These are phyloP conservation scores for Populus nigra DNA, from an alignment of 345 rosid species.

Conservation along the genomic window DNA sequence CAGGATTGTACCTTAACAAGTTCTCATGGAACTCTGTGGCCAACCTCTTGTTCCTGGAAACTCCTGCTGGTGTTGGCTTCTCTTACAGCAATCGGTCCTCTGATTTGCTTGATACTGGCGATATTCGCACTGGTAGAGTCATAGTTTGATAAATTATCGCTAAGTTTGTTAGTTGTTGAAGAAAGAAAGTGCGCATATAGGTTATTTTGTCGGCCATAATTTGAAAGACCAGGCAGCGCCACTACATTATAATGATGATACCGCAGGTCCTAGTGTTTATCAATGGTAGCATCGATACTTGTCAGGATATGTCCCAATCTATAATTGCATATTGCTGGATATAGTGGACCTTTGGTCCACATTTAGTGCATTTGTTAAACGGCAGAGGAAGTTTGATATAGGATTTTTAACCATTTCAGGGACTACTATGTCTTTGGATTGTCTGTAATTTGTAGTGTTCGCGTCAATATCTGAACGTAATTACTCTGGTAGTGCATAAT, in stretches of 20 bases:
- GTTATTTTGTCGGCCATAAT: constrained; percentile 5
- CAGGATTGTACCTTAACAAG: constrained; percentile 79
- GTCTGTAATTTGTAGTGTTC: background rate
- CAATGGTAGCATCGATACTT: background rate
- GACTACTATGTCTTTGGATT: background rate
- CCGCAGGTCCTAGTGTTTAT: constrained; percentile 7
- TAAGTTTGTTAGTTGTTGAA: background rate
- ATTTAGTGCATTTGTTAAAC: background rate
- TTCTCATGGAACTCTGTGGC: constrained; percentile 87
- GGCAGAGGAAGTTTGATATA: background rate
- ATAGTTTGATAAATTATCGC: background rate
- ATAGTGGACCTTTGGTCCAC: background rate
- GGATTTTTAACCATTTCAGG: background rate
- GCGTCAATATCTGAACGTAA: too few species aligned
- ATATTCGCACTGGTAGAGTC: constrained; percentile 66
- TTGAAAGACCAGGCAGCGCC: constrained; percentile 6
- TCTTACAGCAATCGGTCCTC: constrained; percentile 86
- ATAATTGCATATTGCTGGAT: background rate
- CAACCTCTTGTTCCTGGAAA: constrained; percentile 87
- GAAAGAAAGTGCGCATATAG: background rate
- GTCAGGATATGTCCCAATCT: background rate
- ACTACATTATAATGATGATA: constrained; percentile 12
- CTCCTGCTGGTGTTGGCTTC: constrained; percentile 98
- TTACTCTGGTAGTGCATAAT: background rate
- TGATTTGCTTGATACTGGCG: constrained; percentile 79